Evolutionary conservation across 2,329 filamentous ascomycete genomes (phyloP).

Genomic region (Alternaria rosae): DNA sequence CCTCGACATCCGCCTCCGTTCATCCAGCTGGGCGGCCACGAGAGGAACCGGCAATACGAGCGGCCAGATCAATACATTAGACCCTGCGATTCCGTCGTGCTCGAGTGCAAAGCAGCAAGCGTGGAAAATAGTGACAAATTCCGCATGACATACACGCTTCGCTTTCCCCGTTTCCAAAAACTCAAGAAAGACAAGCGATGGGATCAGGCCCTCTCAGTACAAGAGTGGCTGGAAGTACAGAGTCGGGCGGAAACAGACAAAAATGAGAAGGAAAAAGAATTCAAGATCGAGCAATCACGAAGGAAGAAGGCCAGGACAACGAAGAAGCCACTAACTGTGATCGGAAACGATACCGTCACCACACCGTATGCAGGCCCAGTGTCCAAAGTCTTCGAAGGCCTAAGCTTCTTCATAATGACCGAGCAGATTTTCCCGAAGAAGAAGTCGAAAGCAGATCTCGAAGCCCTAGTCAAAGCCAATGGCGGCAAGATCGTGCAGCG

Average conservation of each 20-base stretch:
- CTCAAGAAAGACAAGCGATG: constrained; percentile 85
- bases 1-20: constrained; percentile 76
- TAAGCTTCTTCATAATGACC: constrained; percentile 84
- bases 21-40: constrained; percentile 77
- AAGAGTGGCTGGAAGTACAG: constrained; percentile 79
- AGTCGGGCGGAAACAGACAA: constrained; percentile 68
- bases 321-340: constrained; percentile 76
- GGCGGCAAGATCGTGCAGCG: constrained; percentile 82
- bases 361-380: constrained; percentile 64
- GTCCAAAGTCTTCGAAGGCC: constrained; percentile 73
- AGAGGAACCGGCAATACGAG: constrained; percentile 75
- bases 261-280: constrained; percentile 68
- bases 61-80: constrained; percentile 92
- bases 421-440: constrained; percentile 74
- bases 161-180: constrained; percentile 88
- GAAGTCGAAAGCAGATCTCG: constrained; percentile 79
- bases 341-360: constrained; percentile 65
- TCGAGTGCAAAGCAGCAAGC: constrained; percentile 88
- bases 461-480: constrained; percentile 80
- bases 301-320: constrained; percentile 69
- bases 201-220: constrained; percentile 77
- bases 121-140: constrained; percentile 80
- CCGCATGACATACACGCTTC: constrained; percentile 76
- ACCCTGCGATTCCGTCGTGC: constrained; percentile 83
- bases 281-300: constrained; percentile 73